These are phyloP conservation scores for Maudiozyma barnettii DNA, from an alignment of 805 yeast species.

Conservation along the genomic window DNA sequence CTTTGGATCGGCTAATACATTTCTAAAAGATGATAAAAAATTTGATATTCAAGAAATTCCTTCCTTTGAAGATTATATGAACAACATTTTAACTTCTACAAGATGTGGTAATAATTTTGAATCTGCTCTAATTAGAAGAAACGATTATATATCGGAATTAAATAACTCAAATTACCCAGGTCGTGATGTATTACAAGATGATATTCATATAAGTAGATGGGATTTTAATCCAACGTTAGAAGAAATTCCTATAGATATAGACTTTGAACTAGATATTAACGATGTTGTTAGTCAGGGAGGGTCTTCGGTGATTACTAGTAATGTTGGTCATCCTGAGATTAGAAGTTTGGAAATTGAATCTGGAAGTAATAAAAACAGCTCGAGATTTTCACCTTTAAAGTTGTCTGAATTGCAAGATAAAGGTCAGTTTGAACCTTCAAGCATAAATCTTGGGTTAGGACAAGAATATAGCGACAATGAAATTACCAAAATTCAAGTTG, in stretches of 20 bases:
- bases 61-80: constrained; percentile 6
- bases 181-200: constrained; percentile 3
- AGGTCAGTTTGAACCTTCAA: too few relatives aligned
- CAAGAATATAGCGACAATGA: too few relatives aligned
- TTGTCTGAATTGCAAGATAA: too few relatives aligned
- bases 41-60: constrained; percentile 19
- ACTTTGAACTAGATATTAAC: constrained; percentile 23
- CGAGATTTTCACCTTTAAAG: too few relatives aligned
- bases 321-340: constrained; percentile 4
- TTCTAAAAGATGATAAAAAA: constrained; percentile 21
- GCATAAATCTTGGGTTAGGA: too few relatives aligned
- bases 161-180: constrained; percentile 13
- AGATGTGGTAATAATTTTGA: neutral
- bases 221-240: constrained; percentile 5
- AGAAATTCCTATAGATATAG: constrained; percentile 17
- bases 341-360: neutral
- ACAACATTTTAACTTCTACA: neutral
- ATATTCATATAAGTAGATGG: neutral
- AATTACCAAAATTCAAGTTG: too few relatives aligned
- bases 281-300: constrained; percentile 24
- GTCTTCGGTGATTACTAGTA: constrained; percentile 5
- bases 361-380: too few relatives aligned
- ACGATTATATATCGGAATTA: constrained; percentile 19
- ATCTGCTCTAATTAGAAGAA: constrained; percentile 12
- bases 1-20: neutral